phyloP scores from a whole-genome alignment of 2,329 filamentous ascomycete genomes.

The Ceratocystis colombiana region DNA sequence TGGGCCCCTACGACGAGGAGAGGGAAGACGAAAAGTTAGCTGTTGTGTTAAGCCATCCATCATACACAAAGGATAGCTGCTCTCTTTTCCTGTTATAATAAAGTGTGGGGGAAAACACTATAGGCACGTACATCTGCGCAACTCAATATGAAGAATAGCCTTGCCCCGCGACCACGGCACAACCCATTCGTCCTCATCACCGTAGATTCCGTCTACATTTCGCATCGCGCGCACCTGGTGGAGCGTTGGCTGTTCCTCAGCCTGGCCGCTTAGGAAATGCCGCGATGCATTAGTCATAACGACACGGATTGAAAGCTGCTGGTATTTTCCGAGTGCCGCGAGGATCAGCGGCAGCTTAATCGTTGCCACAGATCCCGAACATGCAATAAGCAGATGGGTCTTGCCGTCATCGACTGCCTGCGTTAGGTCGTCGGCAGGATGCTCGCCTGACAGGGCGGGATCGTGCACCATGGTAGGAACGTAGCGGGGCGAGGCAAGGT shows the following conservation, averaged over 20 bases:
- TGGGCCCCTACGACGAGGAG: constrained; percentile 51
- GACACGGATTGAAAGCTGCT: constrained; percentile 67
- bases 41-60: not conserved
- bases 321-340: constrained; percentile 42
- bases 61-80: not conserved
- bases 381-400: constrained; percentile 37
- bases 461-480: constrained; percentile 18
- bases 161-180: constrained; percentile 65
- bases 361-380: constrained; percentile 59
- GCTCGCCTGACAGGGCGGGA: constrained; percentile 21
- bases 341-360: constrained; percentile 70
- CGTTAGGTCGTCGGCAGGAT: constrained; percentile 21
- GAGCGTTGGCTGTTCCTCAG: constrained; percentile 63
- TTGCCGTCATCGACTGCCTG: constrained; percentile 33
- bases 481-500: not conserved
- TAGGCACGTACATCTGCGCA: constrained; percentile 47
- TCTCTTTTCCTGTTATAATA: not conserved
- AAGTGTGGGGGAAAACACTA: no score
- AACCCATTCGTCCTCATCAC: constrained; percentile 77
- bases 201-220: constrained; percentile 71
- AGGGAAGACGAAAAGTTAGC: not conserved
- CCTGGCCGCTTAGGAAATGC: constrained; percentile 67
- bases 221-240: constrained; percentile 48
- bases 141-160: constrained; percentile 82
- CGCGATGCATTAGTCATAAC: constrained; percentile 65